Percentiles rank a stretch among this genome's conserved stretches.
These are phyloP conservation scores for Cercophora samala DNA, from an alignment of 495 filamentous ascomycete species.

Conservation along the genomic window DNA sequence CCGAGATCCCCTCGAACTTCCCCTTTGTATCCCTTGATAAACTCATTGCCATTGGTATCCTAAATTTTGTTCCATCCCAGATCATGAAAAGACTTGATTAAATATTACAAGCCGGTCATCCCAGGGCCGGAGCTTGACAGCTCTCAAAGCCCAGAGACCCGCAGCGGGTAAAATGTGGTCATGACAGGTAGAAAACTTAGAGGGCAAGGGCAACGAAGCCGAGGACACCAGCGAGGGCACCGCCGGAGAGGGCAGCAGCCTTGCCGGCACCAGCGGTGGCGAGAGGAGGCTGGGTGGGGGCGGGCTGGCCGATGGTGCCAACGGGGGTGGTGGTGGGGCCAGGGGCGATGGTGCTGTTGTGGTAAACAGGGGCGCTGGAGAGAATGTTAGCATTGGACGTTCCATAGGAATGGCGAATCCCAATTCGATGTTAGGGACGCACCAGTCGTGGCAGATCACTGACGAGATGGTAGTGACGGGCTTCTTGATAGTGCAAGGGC, in stretches of 20 bases:
- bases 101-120: slow-evolving; percentile 4
- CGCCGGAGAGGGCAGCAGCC: slow-evolving; percentile 64
- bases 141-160: background rate
- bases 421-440: slow-evolving; percentile 27
- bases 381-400: slow-evolving; percentile 11
- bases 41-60: background rate
- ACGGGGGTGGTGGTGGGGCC: slow-evolving; percentile 31
- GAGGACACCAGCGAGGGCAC: slow-evolving; percentile 69
- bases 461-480: slow-evolving; percentile 61
- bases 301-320: slow-evolving; percentile 37
- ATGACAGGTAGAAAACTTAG: slow-evolving; percentile 50
- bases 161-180: slow-evolving; percentile 1
- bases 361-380: slow-evolving; percentile 27
- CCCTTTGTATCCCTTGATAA: background rate
- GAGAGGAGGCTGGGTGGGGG: slow-evolving; percentile 29
- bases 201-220: slow-evolving; percentile 70
- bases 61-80: background rate
- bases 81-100: slow-evolving; percentile 12
- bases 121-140: background rate
- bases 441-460: slow-evolving; percentile 67
- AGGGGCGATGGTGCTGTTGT: slow-evolving; percentile 34
- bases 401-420: background rate
- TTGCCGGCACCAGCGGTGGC: slow-evolving; percentile 61
- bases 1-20: background rate
- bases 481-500: slow-evolving; percentile 73